Evolutionary conservation across 768 basidiomycete genomes (phyloP).

Genomic region (Xerocomellus chrysenteron): DNA sequence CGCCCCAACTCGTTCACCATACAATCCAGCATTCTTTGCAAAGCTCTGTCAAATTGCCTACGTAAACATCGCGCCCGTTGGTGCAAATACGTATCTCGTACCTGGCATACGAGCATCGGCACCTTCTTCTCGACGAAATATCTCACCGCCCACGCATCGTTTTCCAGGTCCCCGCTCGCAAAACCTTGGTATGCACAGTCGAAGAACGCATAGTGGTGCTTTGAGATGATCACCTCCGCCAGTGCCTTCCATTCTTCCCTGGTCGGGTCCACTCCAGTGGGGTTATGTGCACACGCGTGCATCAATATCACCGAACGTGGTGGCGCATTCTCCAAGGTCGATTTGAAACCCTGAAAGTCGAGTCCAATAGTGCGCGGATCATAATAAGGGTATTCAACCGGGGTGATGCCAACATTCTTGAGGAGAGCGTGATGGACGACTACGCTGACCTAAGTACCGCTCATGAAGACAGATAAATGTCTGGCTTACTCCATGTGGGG

Average conservation of each 20-base stretch:
- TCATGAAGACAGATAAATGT: background rate
- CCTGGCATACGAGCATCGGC: slow-evolving; percentile 86
- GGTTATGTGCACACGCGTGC: slow-evolving; percentile 96
- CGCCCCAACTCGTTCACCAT: slow-evolving; percentile 94
- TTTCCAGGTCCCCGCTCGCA: slow-evolving; percentile 87
- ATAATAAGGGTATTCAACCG: slow-evolving; percentile 91
- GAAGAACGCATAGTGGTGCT: slow-evolving; percentile 87
- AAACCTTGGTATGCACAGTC: slow-evolving; percentile 98
- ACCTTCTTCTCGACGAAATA: slow-evolving; percentile 77
- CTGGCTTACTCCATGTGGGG: slow-evolving; percentile 86
- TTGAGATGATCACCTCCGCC: slow-evolving; percentile 66
- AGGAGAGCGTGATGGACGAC: slow-evolving; percentile 91
- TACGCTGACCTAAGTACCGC: slow-evolving; percentile 26
- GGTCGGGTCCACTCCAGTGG: slow-evolving; percentile 94
- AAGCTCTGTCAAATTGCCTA: slow-evolving; percentile 63
- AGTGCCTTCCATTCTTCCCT: slow-evolving; percentile 81
- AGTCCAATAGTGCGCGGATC: slow-evolving; percentile 87
- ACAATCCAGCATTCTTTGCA: slow-evolving; percentile 95
- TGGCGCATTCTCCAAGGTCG: slow-evolving; percentile 60
- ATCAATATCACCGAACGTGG: slow-evolving; percentile 82
- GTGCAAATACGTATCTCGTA: slow-evolving; percentile 24
- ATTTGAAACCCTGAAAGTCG: slow-evolving; percentile 70
- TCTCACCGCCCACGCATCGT: slow-evolving; percentile 89
- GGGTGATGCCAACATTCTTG: slow-evolving; percentile 85
- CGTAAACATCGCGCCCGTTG: slow-evolving; percentile 8